Evolutionary conservation across 2,329 filamentous ascomycete genomes (phyloP).

Genomic region (Exophiala bonariae): DNA sequence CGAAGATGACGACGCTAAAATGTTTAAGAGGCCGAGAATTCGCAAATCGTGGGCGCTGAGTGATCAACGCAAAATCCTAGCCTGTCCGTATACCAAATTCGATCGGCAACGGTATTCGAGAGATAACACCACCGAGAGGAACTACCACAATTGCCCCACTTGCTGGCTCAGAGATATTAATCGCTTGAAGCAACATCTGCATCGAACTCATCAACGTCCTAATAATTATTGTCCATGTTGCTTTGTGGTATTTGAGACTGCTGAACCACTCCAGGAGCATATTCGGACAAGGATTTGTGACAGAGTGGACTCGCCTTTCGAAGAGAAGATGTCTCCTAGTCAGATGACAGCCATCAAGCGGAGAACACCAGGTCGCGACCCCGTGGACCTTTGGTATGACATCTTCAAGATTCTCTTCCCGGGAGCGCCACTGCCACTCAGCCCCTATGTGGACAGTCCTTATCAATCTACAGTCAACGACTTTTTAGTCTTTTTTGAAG

Average conservation of each 20-base stretch:
- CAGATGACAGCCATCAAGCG: constrained; percentile 14
- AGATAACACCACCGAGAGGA: constrained; percentile 4
- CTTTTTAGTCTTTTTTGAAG: constrained; percentile 11
- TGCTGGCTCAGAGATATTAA: constrained; percentile 8
- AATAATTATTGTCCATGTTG: constrained; percentile 7
- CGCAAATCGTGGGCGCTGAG: too few relatives aligned
- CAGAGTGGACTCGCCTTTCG: constrained; percentile 4
- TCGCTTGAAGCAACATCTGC: constrained; percentile 16
- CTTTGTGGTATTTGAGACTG: constrained; percentile 4
- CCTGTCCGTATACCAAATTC: constrained; percentile 33
- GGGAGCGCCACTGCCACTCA: constrained; percentile 8
- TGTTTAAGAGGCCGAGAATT: too few relatives aligned
- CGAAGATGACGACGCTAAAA: too few relatives aligned
- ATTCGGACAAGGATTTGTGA: neutral
- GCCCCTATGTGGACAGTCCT: constrained; percentile 12
- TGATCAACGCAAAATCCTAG: constrained; percentile 26
- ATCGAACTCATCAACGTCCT: constrained; percentile 9
- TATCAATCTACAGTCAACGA: constrained; percentile 3
- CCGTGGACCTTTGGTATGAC: constrained; percentile 12
- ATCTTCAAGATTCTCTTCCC: constrained; percentile 19
- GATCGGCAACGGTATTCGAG: constrained; percentile 11
- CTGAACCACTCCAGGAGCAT: constrained; percentile 2
- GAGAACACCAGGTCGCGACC: constrained; percentile 4
- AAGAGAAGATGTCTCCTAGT: constrained; percentile 19
- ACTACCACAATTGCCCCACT: constrained; percentile 8